Evolutionary conservation across 1,284 basidiomycete species (phyloP), one percentile per base, ranked within the genome.

Genomic region (Puccinia polysora): DNA sequence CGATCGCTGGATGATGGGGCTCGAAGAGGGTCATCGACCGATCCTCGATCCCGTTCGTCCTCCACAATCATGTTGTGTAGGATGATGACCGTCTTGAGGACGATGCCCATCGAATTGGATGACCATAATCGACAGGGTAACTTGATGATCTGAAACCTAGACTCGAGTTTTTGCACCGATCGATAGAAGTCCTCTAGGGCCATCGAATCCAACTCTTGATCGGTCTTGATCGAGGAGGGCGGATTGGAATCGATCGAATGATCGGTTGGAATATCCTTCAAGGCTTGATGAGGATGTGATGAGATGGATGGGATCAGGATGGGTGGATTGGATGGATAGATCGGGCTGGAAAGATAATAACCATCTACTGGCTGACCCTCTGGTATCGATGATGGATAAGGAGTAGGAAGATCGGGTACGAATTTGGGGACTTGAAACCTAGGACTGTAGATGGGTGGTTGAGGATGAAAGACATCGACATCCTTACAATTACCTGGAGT

Each of bases 1-100:
- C 15, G 28, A 18, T 2, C 4, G 28, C 30, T 6, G 12, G 55
- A 32, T 7, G 55, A 3, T 1, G 55, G 15, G 12, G 32, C 5
- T 18, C 18, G 6, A 12, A 2, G 30, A 18, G 20, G 32, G 14
- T n/a, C n/a, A n/a, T n/a, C n/a, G n/a, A n/a, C n/a, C n/a, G n/a
- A n/a, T 45, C n/a, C 40, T 10, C n/a, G 10, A 10, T 45, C 40
- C n/a, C 38, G 36, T 7, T 63, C 10, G 25, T 63, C 38, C 30
- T 63, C 38, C 23, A 63, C 30, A 43, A 63, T 63, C 60, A 63
- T 63, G 60, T 63, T 63, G 45, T 63, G 60, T 4, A 63, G 25
- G 60, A 63, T 63, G 43, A 63, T 6, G 43, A 43, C 28, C 6
- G 60, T 23, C 30, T 49, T 63, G 45, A 63, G 43, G 43, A 63